Evolutionary conservation across 768 basidiomycete species (phyloP).

Genomic region (Hygrophoropsis aurantiaca): DNA sequence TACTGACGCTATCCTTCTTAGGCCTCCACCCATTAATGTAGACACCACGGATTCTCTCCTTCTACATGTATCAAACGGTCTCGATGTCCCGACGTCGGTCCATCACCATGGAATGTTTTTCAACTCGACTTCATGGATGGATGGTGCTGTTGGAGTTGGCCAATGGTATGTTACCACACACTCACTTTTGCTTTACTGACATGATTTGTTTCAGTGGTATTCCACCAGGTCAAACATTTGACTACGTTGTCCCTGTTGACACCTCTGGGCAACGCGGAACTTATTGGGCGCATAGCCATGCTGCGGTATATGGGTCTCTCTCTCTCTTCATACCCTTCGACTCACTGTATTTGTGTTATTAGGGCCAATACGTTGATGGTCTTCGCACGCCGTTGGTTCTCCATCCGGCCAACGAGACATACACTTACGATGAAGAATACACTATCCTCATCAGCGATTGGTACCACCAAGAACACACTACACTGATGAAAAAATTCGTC

Average conservation of each 20-base stretch:
- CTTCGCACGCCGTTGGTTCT: constrained; percentile 81
- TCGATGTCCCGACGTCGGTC: constrained; percentile 62
- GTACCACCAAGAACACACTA: constrained; percentile 75
- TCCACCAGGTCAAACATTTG: constrained; percentile 60
- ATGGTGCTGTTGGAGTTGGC: constrained; percentile 79
- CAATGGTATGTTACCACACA: constrained; percentile 58
- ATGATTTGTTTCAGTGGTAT: constrained; percentile 56
- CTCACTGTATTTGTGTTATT: background rate
- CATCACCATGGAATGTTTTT: constrained; percentile 94
- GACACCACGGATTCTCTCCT: constrained; percentile 63
- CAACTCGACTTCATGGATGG: constrained; percentile 77
- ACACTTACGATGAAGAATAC: constrained; percentile 82
- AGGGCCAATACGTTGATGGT: constrained; percentile 87
- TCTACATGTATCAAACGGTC: constrained; percentile 70
- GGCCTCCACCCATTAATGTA: constrained; percentile 75
- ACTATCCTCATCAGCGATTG: constrained; percentile 82
- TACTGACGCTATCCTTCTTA: constrained; percentile 24
- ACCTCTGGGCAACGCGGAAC: constrained; percentile 67
- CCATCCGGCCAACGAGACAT: constrained; percentile 56
- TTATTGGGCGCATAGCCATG: constrained; percentile 73
- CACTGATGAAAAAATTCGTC: constrained; percentile 65
- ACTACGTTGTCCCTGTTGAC: constrained; percentile 67
- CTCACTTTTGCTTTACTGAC: background rate
- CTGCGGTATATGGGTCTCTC: constrained; percentile 38
- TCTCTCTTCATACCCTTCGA: background rate